Base-by-base conservation (phyloP, 176 grass and related monocot genomes). In the Saccharum spontaneum region DNA sequence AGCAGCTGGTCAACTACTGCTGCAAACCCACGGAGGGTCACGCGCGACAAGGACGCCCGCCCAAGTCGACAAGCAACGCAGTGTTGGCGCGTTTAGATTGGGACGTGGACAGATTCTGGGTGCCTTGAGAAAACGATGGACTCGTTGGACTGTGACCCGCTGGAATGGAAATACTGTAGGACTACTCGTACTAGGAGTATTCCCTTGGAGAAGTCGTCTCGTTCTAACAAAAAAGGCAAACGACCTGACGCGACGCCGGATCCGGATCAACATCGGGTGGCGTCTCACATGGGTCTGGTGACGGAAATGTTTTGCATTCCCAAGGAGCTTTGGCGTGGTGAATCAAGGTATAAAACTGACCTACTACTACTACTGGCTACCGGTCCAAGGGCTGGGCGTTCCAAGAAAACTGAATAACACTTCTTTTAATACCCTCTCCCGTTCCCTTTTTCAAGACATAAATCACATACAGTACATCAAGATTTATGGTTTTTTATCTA, bases 31-130 rank as follows among this genome's bases (percentile, higher is more conserved):
- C 11, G 40, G 11, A 54, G 14, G 45, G 12, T 24, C 24, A 16
- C 23, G 75, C 85, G 85, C 78, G 50, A 81, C 85, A 44, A 8
- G 14, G 85, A 75, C 77, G 59, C 57, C 3, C 22, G 57, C 7
- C 10, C 8, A 24, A 24, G 67, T 10, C 20, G 18, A 7, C 7
- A 23, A 7, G 10, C 8, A 67, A 67, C 57, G 6, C 30, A 2
- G 34, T 10, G 11, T 39, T 67, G 23, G 59, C 33, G 8, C 34
- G 60, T 45, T 44, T 45, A 12, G 49, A 76, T 46, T 0, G 63
- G 6, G 49, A 82, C 11, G 8, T 33, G 0, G 71, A 76, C 14
- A 40, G 31, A 12, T 6, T 66, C 16, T 7, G 4, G 24, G 17
- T 6, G 37, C 14, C 17, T 2, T 57, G 31, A 37, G 69, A 76